Evolutionary conservation across 148 eudicot species (phyloP).

Genomic region (Camellia granthamiana): DNA sequence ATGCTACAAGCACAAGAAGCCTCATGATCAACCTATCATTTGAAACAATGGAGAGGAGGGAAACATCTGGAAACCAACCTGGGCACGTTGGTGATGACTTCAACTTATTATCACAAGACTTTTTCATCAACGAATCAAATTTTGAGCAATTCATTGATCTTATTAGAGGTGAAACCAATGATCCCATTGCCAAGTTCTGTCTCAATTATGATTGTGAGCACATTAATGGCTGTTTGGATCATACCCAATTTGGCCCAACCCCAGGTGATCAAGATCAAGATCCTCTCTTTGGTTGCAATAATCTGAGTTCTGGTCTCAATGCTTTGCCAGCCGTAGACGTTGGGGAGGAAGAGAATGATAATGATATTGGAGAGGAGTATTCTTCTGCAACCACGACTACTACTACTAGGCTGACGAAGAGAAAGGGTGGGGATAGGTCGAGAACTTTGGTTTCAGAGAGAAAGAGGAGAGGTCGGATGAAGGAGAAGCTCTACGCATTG

Average conservation of each 20-base stretch:
- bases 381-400: constrained; percentile 25
- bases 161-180: constrained; percentile 25
- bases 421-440: constrained; percentile 54
- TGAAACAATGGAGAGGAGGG: constrained; percentile 18
- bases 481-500: constrained; percentile 84
- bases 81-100: background rate
- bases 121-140: constrained; percentile 26
- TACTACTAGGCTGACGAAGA: constrained; percentile 14
- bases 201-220: constrained; percentile 27
- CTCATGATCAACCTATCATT: background rate
- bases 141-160: constrained; percentile 32
- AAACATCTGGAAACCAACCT: constrained; percentile 8
- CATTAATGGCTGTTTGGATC: constrained; percentile 21
- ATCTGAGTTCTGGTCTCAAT: constrained; percentile 6
- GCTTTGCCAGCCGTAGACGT: constrained; percentile 1
- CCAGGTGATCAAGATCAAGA: background rate
- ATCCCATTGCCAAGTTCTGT: constrained; percentile 21
- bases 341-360: background rate
- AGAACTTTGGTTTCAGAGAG: constrained; percentile 76
- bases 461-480: constrained; percentile 77
- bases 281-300: constrained; percentile 4
- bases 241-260: constrained; percentile 14
- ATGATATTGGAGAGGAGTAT: constrained; percentile 16
- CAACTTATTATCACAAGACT: constrained; percentile 10
- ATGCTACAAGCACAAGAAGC: background rate